Evolutionary conservation across 2,329 filamentous ascomycete genomes (phyloP).

Genomic region (Penicillium sp.): DNA sequence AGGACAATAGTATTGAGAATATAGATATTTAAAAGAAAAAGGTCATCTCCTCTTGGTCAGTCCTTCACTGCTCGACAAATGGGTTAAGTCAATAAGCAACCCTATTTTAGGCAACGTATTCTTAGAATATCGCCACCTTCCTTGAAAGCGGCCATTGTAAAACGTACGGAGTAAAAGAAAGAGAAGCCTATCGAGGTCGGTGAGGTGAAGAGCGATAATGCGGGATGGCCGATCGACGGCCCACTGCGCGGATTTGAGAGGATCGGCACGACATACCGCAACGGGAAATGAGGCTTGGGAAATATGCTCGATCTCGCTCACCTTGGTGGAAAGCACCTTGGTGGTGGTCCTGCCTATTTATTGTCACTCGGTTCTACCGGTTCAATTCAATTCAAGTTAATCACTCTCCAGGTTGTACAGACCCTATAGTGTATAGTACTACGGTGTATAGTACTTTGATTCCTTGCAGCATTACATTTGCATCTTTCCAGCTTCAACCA

Average conservation of each 20-base stretch:
- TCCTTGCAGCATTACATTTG: background rate
- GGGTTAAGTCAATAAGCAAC: no score
- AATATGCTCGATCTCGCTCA: conserved; percentile 30
- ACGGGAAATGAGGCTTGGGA: background rate
- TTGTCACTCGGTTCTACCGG: background rate
- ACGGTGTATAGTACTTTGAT: background rate
- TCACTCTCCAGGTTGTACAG: background rate
- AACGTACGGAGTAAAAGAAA: no score
- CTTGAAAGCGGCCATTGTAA: no score
- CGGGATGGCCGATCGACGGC: background rate
- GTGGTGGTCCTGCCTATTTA: conserved; percentile 9
- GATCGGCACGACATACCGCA: conserved; percentile 9
- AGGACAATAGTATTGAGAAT: no score
- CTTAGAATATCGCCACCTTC: background rate
- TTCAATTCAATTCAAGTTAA: background rate
- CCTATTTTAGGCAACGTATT: no score
- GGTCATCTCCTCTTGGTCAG: no score
- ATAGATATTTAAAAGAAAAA: no score
- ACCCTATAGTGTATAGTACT: background rate
- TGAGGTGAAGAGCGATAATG: no score
- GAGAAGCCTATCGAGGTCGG: no score
- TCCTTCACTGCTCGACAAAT: no score
- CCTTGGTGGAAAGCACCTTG: conserved; percentile 20
- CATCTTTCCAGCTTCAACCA: conserved; percentile 19
- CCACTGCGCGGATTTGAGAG: conserved; percentile 19